These are phyloP conservation scores for Aphanocladium album DNA, from an alignment of 2,329 filamentous ascomycete species.

Conservation along the genomic window DNA sequence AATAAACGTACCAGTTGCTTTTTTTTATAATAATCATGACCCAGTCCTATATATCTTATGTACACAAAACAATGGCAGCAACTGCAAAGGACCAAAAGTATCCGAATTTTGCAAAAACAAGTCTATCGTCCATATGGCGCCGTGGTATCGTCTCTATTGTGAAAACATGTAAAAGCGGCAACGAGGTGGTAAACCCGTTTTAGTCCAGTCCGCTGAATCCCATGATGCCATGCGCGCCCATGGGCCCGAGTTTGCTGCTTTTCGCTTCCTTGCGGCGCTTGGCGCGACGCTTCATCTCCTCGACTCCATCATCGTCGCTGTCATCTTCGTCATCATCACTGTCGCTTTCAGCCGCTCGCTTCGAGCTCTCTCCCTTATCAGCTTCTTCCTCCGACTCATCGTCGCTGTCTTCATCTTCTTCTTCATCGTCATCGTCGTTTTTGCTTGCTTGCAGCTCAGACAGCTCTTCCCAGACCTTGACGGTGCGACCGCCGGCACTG, in stretches of 20 bases:
- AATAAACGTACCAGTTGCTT: not conserved
- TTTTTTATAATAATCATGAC: not conserved
- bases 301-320: constrained; percentile 25
- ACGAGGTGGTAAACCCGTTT: not conserved
- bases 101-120: not conserved
- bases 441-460: constrained; percentile 43
- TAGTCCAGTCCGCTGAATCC: constrained; percentile 45
- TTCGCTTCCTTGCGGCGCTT: constrained; percentile 41
- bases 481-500: constrained; percentile 74
- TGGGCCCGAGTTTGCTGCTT: constrained; percentile 40
- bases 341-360: constrained; percentile 46
- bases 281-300: constrained; percentile 39
- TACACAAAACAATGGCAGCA: not conserved
- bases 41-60: not conserved
- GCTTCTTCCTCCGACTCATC: constrained; percentile 28
- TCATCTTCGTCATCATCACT: constrained; percentile 35
- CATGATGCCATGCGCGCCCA: constrained; percentile 48
- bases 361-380: constrained; percentile 36
- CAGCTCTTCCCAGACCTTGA: constrained; percentile 92
- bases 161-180: not conserved
- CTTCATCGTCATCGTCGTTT: constrained; percentile 44
- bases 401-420: constrained; percentile 37
- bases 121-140: not conserved
- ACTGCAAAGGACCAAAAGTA: not conserved
- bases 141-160: constrained; percentile 8